Evolutionary conservation across 495 filamentous ascomycete species (phyloP).

Genomic region (Amniculicola lignicola): DNA sequence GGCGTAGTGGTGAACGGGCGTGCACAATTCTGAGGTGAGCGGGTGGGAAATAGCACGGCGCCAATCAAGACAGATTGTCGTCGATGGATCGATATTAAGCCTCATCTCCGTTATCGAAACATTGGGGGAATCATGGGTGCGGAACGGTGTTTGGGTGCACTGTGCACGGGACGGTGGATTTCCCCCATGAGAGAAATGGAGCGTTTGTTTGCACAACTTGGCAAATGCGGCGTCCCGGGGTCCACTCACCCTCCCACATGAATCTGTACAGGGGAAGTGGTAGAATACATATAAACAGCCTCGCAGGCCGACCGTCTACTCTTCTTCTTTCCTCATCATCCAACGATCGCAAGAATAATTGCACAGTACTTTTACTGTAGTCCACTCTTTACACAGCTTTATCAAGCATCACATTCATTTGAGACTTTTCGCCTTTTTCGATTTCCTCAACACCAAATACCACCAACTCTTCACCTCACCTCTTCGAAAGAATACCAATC

Average conservation of each 20-base stretch:
- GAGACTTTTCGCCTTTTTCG: neutral
- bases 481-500: too few relatives aligned
- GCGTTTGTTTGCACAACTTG: neutral
- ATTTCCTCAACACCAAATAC: constrained; percentile 10
- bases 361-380: constrained; percentile 26
- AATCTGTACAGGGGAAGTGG: too few relatives aligned
- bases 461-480: neutral
- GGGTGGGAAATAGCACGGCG: too few relatives aligned
- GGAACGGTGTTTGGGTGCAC: neutral
- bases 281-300: constrained; percentile 22
- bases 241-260: too few relatives aligned
- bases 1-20: too few relatives aligned
- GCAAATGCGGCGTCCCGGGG: too few relatives aligned
- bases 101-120: neutral
- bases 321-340: constrained; percentile 5
- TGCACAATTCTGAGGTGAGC: too few relatives aligned
- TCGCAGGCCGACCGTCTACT: neutral
- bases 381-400: constrained; percentile 17
- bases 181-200: neutral
- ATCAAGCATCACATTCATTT: constrained; percentile 16
- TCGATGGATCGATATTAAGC: too few relatives aligned
- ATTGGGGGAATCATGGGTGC: neutral
- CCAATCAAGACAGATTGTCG: too few relatives aligned
- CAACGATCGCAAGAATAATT: constrained; percentile 19
- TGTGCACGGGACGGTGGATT: neutral